Evolutionary conservation across 192 early-diverging fungal species (phyloP).

Genomic region (Diversispora epigaea): DNA sequence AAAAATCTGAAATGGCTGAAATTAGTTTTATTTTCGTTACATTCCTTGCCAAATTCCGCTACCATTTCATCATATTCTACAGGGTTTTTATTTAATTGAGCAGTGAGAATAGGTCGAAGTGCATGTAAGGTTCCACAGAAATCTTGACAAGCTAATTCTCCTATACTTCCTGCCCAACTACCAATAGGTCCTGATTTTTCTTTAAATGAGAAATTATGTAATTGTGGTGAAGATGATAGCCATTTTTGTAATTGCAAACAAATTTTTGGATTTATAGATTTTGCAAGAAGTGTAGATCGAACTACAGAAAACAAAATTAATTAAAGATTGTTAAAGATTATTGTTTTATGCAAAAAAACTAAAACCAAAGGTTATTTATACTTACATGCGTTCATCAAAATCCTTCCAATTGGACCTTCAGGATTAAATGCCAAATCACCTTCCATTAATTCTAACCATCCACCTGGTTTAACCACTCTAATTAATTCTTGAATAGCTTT

Average conservation of each 20-base stretch:
- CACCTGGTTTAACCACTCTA: conserved; percentile 55
- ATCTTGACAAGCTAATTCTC: conserved; percentile 3
- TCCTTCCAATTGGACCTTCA: neutral
- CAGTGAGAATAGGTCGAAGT: neutral
- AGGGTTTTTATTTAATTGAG: neutral
- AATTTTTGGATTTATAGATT: conserved; percentile 3
- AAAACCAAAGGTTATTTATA: neutral
- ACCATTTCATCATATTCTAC: neutral
- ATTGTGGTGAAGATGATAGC: neutral
- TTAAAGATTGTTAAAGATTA: neutral
- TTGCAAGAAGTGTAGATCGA: neutral
- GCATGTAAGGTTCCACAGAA: neutral
- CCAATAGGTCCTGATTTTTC: neutral
- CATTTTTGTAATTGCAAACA: neutral
- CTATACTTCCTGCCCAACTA: neutral
- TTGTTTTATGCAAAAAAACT: neutral
- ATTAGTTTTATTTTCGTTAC: neutral
- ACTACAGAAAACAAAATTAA: neutral
- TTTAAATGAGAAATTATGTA: neutral
- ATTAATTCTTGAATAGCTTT: conserved; percentile 47
- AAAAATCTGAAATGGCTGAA: conserved; percentile 5
- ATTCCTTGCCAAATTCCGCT: neutral
- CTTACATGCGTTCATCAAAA: conserved; percentile 5
- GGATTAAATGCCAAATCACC: conserved; percentile 7
- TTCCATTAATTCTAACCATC: conserved; percentile 49